Evolutionary conservation across 2,329 filamentous ascomycete species (phyloP).

Genomic region (Aspergillus sp.): DNA sequence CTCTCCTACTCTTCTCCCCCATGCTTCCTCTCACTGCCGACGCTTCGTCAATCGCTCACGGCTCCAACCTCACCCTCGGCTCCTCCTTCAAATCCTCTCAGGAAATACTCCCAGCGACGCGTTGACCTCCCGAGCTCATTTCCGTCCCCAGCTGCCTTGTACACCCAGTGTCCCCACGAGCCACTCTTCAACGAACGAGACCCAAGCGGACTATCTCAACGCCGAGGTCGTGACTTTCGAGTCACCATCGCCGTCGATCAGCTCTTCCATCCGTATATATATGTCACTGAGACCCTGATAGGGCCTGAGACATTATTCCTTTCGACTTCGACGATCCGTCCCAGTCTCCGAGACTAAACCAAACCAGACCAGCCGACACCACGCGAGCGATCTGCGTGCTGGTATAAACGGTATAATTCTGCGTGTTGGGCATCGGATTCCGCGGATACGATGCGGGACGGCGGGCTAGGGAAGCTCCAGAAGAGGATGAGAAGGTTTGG

Average conservation of each 20-base stretch:
- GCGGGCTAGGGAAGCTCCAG: slow-evolving; percentile 31
- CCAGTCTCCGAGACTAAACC: background rate
- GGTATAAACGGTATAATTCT: background rate
- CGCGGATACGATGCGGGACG: slow-evolving; percentile 23
- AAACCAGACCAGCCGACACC: no score
- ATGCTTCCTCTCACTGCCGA: background rate
- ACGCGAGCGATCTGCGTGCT: background rate
- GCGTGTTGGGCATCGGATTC: background rate
- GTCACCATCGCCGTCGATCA: background rate
- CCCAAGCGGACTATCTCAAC: background rate
- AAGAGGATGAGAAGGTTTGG: slow-evolving; percentile 38
- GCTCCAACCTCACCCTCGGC: background rate
- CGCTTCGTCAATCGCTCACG: background rate
- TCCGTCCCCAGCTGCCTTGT: background rate
- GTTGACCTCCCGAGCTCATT: background rate
- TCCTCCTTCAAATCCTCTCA: background rate
- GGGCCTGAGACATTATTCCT: background rate
- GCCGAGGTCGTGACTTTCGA: background rate
- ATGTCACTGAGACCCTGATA: background rate
- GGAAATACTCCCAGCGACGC: background rate
- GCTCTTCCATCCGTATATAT: background rate
- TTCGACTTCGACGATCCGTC: background rate
- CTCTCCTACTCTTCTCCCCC: slow-evolving; percentile 1
- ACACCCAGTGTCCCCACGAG: background rate
- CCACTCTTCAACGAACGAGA: background rate